phyloP scores from a whole-genome alignment of 768 basidiomycete genomes.

The Suillus subluteus region DNA sequence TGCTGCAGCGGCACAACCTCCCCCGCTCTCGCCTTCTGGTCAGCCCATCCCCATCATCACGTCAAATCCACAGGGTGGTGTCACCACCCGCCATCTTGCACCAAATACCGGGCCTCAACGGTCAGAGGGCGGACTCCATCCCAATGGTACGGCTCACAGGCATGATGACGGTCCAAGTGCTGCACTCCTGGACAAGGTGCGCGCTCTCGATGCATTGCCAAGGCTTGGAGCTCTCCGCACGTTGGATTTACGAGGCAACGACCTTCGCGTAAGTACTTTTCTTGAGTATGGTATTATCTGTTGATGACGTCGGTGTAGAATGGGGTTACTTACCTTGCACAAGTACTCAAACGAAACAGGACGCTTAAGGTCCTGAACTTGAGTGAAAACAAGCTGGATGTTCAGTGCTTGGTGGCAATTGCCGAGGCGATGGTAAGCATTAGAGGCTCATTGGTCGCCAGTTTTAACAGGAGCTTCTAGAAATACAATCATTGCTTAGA shows the following conservation, averaged over 20 bases:
- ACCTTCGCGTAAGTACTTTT: slow-evolving; percentile 70
- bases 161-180: slow-evolving; percentile 60
- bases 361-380: slow-evolving; percentile 94
- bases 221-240: slow-evolving; percentile 85
- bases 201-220: slow-evolving; percentile 87
- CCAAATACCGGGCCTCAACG: slow-evolving; percentile 14
- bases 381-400: slow-evolving; percentile 92
- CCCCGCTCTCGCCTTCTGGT: slow-evolving; percentile 43
- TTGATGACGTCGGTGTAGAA: slow-evolving; percentile 37
- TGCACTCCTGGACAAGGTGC: slow-evolving; percentile 83
- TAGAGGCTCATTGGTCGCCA: slow-evolving; percentile 9
- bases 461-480: slow-evolving; percentile 38
- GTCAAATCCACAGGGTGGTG: slow-evolving; percentile 55
- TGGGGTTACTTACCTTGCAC: slow-evolving; percentile 89
- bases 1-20: slow-evolving; percentile 30
- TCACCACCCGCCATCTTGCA: slow-evolving; percentile 48
- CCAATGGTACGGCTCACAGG: slow-evolving; percentile 9
- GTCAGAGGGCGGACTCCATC: neutral
- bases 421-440: slow-evolving; percentile 84
- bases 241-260: slow-evolving; percentile 90
- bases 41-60: slow-evolving; percentile 74
- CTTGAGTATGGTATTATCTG: neutral
- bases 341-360: slow-evolving; percentile 94
- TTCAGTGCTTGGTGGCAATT: slow-evolving; percentile 73
- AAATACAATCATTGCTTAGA: slow-evolving; percentile 96